Percentiles rank a stretch among this genome's conserved stretches.
Evolutionary conservation across 306 rosid genomes (phyloP).

Genomic region (Dalbergia cultrata): DNA sequence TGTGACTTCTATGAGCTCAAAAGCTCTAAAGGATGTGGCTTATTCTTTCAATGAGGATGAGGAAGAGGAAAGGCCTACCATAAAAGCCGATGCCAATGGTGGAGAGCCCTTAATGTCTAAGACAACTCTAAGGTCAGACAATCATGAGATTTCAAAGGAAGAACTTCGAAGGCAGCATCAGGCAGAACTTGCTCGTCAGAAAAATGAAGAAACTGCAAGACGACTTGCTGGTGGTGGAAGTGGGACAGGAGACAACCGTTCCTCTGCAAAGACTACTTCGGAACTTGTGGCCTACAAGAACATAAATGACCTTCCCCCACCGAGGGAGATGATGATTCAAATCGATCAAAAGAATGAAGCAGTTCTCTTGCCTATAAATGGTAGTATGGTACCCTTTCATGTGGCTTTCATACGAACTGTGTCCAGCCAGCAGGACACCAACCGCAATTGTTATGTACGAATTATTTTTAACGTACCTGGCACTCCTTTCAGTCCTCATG

Average conservation of each 20-base stretch:
- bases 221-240: conserved; percentile 87
- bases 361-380: conserved; percentile 86
- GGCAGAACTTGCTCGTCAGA: conserved; percentile 98
- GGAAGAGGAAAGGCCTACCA: conserved; percentile 68
- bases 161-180: conserved; percentile 96
- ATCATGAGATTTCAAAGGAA: conserved; percentile 91
- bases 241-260: conserved; percentile 69
- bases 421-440: conserved; percentile 76
- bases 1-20: conserved; percentile 70
- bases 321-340: conserved; percentile 88
- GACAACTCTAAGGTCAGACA: conserved; percentile 92
- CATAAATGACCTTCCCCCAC: conserved; percentile 81
- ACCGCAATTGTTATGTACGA: conserved; percentile 63
- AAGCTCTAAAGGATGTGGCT: conserved; percentile 84
- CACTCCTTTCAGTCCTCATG: conserved; percentile 88
- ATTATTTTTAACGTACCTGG: conserved; percentile 91
- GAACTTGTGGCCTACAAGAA: conserved; percentile 88
- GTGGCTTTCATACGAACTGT: conserved; percentile 89
- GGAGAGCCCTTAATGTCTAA: conserved; percentile 67
- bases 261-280: conserved; percentile 59
- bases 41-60: conserved; percentile 92
- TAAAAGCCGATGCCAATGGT: conserved; percentile 54
- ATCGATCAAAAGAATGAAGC: conserved; percentile 94
- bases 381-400: conserved; percentile 95
- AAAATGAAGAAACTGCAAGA: conserved; percentile 97